These are phyloP conservation scores for Xylariomycetidae sp. DNA, from an alignment of 2,329 filamentous ascomycete genomes.

Conservation along the genomic window DNA sequence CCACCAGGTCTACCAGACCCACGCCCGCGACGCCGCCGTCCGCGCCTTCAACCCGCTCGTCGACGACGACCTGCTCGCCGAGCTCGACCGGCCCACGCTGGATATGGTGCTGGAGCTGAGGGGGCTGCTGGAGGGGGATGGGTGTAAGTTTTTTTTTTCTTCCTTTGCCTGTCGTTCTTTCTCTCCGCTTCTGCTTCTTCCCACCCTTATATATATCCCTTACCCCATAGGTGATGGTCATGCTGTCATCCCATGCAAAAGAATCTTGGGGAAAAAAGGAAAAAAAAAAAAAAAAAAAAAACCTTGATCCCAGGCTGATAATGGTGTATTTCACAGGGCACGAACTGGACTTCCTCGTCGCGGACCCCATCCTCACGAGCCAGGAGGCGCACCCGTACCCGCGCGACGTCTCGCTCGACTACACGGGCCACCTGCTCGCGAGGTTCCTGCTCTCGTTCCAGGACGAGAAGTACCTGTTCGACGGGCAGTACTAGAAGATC, in stretches of 20 bases:
- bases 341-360: constrained; percentile 41
- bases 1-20: constrained; percentile 56
- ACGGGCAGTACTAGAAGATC: constrained; percentile 27
- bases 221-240: too few species aligned
- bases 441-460: constrained; percentile 53
- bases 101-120: constrained; percentile 40
- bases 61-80: constrained; percentile 32
- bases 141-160: constrained; percentile 32
- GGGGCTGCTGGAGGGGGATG: constrained; percentile 35
- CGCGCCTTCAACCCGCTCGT: constrained; percentile 53
- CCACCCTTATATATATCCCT: too few species aligned
- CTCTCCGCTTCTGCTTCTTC: too few species aligned
- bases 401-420: constrained; percentile 43
- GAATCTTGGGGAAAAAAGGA: too few species aligned
- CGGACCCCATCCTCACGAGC: constrained; percentile 42
- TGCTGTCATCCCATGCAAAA: too few species aligned
- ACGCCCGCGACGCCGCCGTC: constrained; percentile 42
- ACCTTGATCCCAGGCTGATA: too few species aligned
- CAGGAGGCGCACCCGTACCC: constrained; percentile 41
- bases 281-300: too few species aligned
- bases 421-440: constrained; percentile 48
- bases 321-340: too few species aligned
- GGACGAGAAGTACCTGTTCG: constrained; percentile 45
- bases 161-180: constrained; percentile 1
- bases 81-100: constrained; percentile 38